Evolutionary conservation across 2,329 filamentous ascomycete species (phyloP).

Genomic region (Aureobasidium sp.): DNA sequence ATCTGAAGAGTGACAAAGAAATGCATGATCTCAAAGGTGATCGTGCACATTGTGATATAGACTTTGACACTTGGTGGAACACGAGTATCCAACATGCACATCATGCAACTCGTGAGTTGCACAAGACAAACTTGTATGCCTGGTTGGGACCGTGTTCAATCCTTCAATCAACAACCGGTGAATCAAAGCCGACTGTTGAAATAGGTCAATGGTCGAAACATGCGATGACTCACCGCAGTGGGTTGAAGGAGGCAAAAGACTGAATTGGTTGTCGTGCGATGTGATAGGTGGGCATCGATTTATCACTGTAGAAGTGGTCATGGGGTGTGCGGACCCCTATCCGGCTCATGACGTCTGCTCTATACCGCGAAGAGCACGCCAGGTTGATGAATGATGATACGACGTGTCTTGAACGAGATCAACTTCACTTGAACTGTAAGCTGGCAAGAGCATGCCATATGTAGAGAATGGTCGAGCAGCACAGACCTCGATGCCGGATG

Average conservation of each 20-base stretch:
- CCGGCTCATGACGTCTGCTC: not conserved
- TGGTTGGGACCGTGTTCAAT: not conserved
- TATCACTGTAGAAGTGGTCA: not conserved
- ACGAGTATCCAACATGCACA: not conserved
- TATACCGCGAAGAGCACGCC: not conserved
- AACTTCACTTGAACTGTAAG: not conserved
- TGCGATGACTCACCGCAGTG: not conserved
- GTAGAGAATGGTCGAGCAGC: slow-evolving; percentile 2
- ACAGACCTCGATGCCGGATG: not conserved
- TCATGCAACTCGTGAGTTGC: not conserved
- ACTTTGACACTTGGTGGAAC: not conserved
- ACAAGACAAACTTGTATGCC: not conserved
- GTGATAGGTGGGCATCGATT: not conserved
- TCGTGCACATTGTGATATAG: not conserved
- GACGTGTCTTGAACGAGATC: not conserved
- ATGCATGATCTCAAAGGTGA: not conserved
- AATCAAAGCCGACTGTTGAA: not conserved
- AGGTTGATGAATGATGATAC: not conserved
- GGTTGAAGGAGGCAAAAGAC: not conserved
- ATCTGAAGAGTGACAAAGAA: not conserved
- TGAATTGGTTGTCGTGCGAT: not conserved
- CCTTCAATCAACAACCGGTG: not conserved
- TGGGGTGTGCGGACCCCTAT: not conserved
- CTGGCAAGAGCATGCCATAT: not conserved
- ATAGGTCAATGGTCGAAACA: not conserved